Evolutionary conservation across 2,329 filamentous ascomycete genomes (phyloP), one percentile per base, ranked within the genome.

Genomic region (Ceratocystis destructans): DNA sequence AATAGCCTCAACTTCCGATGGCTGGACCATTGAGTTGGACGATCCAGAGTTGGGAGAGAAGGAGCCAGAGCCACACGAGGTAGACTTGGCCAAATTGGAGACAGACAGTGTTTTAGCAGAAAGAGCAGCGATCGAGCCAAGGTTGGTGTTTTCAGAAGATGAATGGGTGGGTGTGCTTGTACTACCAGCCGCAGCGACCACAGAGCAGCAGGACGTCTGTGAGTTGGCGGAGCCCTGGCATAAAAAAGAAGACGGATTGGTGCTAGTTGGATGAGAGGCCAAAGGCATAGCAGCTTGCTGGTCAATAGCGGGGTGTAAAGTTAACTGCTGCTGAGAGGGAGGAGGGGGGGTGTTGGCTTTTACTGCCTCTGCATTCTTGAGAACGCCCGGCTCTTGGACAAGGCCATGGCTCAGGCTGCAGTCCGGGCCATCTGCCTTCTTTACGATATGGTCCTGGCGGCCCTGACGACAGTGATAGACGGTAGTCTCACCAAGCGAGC

Each of bases 1-100:
- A 48, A 65, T n/a, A 48, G 64, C 64, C 8, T 65, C 64, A 37
- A 50, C 53, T 25, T 50, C 64, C 15, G 64, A 61, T 5, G 25
- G 10, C 25, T 41, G 15, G 5, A n/a, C 33, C 22, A 44, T 17
- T 17, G 64, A 65, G 41, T 17, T 31, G 12, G 37, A 48, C 2
- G 61, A n/a, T 5, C 28, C 25, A 7, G 61, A 62, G 12, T 8
- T 25, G 15, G 61, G 46, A 6, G 50, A 25, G 20, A 5, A 48
- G 22, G 61, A n/a, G 10, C 28, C 8, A 12, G 61, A 62, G 12
- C 12, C 41, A 28, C 37, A 62, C 4, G 50, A 25, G 8, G 5
- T 53, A 25, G 64, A 65, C 33, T 17, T 45, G 6, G 37, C 28
- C 20, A 45, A 48, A n/a, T 48, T 33, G 6, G 61, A 63, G 8